phyloP scores from a whole-genome alignment of 1,284 basidiomycete genomes.

The Ceratorhiza oryzae-sativae region DNA sequence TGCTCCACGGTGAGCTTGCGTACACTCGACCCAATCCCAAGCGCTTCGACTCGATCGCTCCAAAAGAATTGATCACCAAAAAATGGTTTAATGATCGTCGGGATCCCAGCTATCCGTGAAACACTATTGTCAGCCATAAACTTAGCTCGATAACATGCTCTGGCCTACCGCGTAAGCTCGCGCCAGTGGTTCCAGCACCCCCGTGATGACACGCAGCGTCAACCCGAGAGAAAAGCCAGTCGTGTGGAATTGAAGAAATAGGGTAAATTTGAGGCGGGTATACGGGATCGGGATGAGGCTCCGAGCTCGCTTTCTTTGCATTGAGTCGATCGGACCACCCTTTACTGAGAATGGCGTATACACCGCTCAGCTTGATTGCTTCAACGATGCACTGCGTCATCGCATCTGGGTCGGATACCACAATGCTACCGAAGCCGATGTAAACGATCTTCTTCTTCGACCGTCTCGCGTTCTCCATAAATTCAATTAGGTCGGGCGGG shows the following conservation, averaged over 20 bases:
- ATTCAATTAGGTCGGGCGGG: conserved; percentile 77
- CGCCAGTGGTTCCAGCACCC: conserved; percentile 95
- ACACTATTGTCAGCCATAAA: conserved; percentile 42
- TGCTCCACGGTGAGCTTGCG: conserved; percentile 82
- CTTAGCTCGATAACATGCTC: conserved; percentile 42
- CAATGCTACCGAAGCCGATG: conserved; percentile 98
- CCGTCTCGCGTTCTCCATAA: conserved; percentile 79
- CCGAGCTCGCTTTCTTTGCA: conserved; percentile 59
- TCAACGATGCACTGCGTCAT: conserved; percentile 93
- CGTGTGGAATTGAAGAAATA: conserved; percentile 90
- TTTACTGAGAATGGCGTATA: conserved; percentile 92
- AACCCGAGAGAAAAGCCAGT: conserved; percentile 94
- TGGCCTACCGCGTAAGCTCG: conserved; percentile 80
- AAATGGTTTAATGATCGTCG: conserved; percentile 96
- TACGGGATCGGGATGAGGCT: conserved; percentile 64
- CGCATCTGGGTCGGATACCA: conserved; percentile 90
- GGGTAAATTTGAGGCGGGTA: conserved; percentile 80
- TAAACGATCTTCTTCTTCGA: conserved; percentile 91
- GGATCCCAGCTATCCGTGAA: conserved; percentile 76
- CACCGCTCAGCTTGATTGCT: conserved; percentile 83
- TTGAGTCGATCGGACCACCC: conserved; percentile 96
- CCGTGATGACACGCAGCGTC: conserved; percentile 98
- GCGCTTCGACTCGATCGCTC: conserved; percentile 91
- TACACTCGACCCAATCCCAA: conserved; percentile 87
- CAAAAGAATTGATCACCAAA: conserved; percentile 99